A percentile compares a stretch with the other conserved stretches of the same genome.
phyloP scores from a whole-genome alignment of 495 filamentous ascomycete species.

The Penicillium odoratum region DNA sequence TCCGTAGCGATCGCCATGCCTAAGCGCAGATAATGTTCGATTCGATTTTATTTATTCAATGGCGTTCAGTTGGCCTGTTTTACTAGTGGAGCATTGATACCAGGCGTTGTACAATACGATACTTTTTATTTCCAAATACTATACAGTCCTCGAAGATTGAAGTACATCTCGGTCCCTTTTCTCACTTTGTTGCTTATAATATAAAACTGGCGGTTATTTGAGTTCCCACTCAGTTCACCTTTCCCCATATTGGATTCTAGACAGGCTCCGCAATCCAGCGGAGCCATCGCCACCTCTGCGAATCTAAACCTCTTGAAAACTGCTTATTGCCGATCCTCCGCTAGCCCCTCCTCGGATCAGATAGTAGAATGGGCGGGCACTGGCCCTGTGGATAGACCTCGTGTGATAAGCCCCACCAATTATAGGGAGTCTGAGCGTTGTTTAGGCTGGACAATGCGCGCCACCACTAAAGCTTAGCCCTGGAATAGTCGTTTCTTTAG shows the following conservation, averaged over 20 bases:
- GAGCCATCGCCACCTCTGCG: background rate
- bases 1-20: constrained; percentile 19
- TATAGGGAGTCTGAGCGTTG: background rate
- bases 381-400: constrained; percentile 6
- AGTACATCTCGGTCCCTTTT: too few relatives aligned
- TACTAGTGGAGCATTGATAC: background rate
- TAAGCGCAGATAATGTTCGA: constrained; percentile 7
- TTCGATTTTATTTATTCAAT: constrained; percentile 4
- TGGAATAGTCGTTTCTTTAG: background rate
- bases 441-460: background rate
- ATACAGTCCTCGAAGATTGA: background rate
- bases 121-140: background rate
- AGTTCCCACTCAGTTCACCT: too few relatives aligned
- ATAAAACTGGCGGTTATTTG: too few relatives aligned
- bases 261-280: background rate
- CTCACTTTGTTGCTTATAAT: too few relatives aligned
- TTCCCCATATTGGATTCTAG: background rate
- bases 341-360: constrained; percentile 2
- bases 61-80: background rate
- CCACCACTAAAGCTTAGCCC: background rate
- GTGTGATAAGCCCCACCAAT: constrained; percentile 10
- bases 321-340: constrained; percentile 2
- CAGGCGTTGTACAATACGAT: constrained; percentile 1
- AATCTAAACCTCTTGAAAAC: background rate
- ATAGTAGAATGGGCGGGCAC: constrained; percentile 1